Base-by-base conservation (phyloP, 2,329 filamentous ascomycete species). In the Dothideomycetidae sp. region DNA sequence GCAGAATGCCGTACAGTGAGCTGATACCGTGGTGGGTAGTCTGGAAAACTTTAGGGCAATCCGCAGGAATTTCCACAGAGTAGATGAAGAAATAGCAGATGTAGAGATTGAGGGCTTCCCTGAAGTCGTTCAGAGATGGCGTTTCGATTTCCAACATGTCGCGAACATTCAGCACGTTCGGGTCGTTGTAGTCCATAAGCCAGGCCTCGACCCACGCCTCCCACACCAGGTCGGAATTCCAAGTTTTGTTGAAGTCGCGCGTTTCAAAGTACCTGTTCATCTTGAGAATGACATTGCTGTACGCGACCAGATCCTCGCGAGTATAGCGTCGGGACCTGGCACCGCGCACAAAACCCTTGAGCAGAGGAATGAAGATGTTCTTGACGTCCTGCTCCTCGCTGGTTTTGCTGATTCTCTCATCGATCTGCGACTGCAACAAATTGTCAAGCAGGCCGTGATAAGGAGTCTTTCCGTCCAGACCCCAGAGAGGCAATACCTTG, bases 1-100 rank as follows among this genome's bases (percentile, higher is more conserved):
- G 67, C 5, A 71, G 60, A 43, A 72, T 64, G 16, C 68, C 68
- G 36, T 70, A 71, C 0, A 68, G 61, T 5, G 64, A 66, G 43
- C 66, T 66, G 35, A 69, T 66, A 38, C 64, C 67, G 52, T 72
- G 68, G 43, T 72, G 68, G 1, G 68, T 70, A 19, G 66, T 67
- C 48, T 72, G 68, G 49, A 71, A 71, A 3, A 71, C 64, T 10
- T 59, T 59, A 0, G 68, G 68, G 17, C 64, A 60, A 32, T 63
- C 57, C 23, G 64, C 62, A 0, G 65, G 64, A 4, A 67, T 59
- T 4, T 58, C 60, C 11, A 68, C 61, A 1, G 64, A 66, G 48
- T 67, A 68, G 41, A 68, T 64, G 49, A 68, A 59, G 36, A 60
- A 53, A 43, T 58, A 68, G 19, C 64, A 56, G 29, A 51, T 50